These are phyloP conservation scores for Prunus mume DNA, from an alignment of 306 rosid genomes.

Conservation along the genomic window DNA sequence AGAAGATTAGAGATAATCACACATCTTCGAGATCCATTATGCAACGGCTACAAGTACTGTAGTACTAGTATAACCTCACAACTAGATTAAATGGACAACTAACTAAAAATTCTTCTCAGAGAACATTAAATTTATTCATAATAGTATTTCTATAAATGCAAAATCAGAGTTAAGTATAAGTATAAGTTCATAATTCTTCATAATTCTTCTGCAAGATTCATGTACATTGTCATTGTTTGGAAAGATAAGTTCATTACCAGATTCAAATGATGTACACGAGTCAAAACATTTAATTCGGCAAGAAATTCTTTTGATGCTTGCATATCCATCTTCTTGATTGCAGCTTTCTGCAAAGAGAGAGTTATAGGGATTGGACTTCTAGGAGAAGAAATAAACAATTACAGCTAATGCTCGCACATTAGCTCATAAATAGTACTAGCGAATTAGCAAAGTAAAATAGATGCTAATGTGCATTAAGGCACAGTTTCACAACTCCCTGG, in stretches of 20 bases:
- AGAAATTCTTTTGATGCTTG: constrained; percentile 87
- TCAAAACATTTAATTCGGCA: constrained; percentile 77
- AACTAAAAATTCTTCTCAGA: neutral
- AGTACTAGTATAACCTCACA: neutral
- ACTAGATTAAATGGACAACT: neutral
- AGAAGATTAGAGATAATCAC: neutral
- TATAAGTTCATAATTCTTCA: too few relatives aligned
- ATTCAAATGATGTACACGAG: constrained; percentile 92
- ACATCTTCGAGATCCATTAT: neutral
- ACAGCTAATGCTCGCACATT: neutral
- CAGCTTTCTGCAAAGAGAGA: constrained; percentile 62
- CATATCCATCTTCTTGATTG: constrained; percentile 89
- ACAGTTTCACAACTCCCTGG: neutral
- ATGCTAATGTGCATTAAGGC: neutral
- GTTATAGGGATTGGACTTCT: constrained; percentile 15
- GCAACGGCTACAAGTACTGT: neutral
- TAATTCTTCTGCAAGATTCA: neutral
- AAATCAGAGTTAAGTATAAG: neutral
- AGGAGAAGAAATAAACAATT: constrained; percentile 19
- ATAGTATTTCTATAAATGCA: neutral
- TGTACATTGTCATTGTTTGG: neutral
- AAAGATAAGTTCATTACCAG: constrained; percentile 50
- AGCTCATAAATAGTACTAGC: neutral
- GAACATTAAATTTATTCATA: neutral
- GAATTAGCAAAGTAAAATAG: neutral